Conservation (phyloP, 2,329 filamentous ascomycete genomes). For the Aschersonia sp. region DNA sequence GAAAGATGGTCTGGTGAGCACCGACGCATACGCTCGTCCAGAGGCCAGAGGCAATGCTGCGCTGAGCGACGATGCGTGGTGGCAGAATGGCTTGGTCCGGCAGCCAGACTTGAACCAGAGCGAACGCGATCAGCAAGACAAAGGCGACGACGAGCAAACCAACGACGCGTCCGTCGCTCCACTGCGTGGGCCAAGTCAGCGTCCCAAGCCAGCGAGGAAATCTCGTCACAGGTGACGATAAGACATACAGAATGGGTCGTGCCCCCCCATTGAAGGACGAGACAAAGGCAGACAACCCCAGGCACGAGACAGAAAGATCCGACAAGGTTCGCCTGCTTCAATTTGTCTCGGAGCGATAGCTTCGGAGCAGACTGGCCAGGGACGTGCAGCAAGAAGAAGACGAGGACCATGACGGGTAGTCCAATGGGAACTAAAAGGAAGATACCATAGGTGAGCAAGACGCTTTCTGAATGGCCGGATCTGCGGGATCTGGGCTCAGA, state of each 20-base stretch:
- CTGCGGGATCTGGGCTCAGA: no score
- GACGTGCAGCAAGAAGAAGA: conserved; percentile 8
- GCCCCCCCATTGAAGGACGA: conserved; percentile 32
- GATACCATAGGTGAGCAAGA: no score
- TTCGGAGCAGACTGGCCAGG: conserved; percentile 7
- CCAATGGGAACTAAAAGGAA: conserved; percentile 12
- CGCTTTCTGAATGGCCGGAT: no score
- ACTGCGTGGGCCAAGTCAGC: conserved; percentile 10
- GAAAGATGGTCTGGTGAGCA: conserved; percentile 9
- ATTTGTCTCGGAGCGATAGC: conserved; percentile 17
- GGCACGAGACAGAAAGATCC: conserved; percentile 33
- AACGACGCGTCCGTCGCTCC: conserved; percentile 26
- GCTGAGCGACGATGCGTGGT: conserved; percentile 22
- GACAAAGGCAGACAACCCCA: conserved; percentile 26
- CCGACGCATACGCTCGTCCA: conserved; percentile 10
- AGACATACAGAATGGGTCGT: conserved; percentile 12
- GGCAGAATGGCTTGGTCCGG: conserved; percentile 22
- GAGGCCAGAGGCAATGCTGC: conserved; percentile 21
- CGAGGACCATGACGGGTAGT: conserved; percentile 11
- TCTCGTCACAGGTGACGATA: background rate
- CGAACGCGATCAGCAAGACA: conserved; percentile 25
- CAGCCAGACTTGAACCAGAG: conserved; percentile 17
- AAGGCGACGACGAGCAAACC: conserved; percentile 24
- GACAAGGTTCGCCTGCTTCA: conserved; percentile 33
- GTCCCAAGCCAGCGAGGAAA: background rate